Evolutionary conservation across 257 asterid species (phyloP).

Genomic region (Thymus quinquecostatus): DNA sequence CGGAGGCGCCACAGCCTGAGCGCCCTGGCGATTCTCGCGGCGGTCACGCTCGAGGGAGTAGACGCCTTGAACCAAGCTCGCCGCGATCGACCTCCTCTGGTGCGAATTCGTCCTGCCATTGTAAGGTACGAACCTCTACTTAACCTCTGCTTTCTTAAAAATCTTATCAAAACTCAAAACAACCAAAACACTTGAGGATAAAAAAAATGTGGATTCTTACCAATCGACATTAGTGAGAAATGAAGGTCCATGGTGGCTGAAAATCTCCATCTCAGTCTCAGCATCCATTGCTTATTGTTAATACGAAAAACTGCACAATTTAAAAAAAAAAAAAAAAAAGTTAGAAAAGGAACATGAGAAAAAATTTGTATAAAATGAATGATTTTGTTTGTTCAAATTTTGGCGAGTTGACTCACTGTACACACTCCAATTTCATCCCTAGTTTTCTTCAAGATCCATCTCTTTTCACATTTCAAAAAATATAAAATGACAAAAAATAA

Average conservation of each 20-base stretch:
- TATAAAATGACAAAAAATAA: background rate
- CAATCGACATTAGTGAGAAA: conserved; percentile 60
- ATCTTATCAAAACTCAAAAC: too few species aligned
- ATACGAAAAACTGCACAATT: background rate
- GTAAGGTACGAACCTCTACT: background rate
- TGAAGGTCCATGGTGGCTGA: conserved; percentile 61
- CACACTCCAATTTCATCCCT: background rate
- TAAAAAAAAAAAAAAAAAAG: background rate
- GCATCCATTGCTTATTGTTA: conserved; percentile 42
- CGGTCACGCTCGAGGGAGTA: conserved; percentile 68
- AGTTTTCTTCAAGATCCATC: conserved; percentile 16
- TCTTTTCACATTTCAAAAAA: background rate
- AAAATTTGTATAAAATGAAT: too few species aligned
- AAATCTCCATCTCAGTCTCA: conserved; percentile 53
- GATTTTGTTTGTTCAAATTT: too few species aligned
- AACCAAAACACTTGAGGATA: background rate
- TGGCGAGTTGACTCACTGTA: too few species aligned
- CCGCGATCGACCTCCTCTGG: conserved; percentile 65
- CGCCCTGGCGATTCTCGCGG: conserved; percentile 51
- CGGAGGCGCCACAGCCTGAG: conserved; percentile 60
- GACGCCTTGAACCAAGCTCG: conserved; percentile 73
- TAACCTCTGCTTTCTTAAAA: background rate
- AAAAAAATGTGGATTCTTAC: conserved; percentile 33
- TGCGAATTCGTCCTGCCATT: conserved; percentile 55
- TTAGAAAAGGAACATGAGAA: too few species aligned